Evolutionary conservation across 805 yeast genomes (phyloP).

Genomic region (Teunomyces lycoperdinae): DNA sequence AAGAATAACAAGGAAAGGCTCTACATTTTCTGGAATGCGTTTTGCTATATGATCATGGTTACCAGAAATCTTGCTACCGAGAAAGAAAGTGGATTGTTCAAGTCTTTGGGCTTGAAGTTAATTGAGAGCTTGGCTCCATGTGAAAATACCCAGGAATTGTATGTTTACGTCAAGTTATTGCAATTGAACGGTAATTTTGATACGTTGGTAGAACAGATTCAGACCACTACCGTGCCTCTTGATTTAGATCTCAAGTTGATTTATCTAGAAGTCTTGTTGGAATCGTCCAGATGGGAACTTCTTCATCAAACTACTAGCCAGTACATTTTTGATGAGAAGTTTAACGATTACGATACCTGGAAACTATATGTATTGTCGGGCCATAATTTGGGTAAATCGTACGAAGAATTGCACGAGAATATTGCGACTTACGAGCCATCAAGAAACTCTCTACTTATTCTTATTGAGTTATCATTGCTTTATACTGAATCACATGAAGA

Average conservation of each 20-base stretch:
- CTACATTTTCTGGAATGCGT: constrained; percentile 53
- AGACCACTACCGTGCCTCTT: not conserved
- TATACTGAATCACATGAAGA: constrained; percentile 22
- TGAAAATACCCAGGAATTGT: constrained; percentile 60
- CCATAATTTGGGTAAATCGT: constrained; percentile 27
- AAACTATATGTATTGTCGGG: constrained; percentile 50
- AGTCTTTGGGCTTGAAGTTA: constrained; percentile 58
- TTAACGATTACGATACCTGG: constrained; percentile 83
- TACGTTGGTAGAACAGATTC: not conserved
- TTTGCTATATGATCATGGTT: constrained; percentile 47
- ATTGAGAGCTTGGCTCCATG: constrained; percentile 53
- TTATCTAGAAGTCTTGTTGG: constrained; percentile 46
- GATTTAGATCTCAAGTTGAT: constrained; percentile 65
- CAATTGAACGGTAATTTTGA: constrained; percentile 11
- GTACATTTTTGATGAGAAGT: constrained; percentile 39
- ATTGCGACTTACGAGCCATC: constrained; percentile 34
- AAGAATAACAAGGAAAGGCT: constrained; percentile 26
- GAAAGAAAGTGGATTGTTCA: constrained; percentile 51
- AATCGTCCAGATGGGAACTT: constrained; percentile 39
- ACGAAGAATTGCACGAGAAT: constrained; percentile 26
- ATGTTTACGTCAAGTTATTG: constrained; percentile 53
- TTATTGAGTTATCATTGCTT: constrained; percentile 41
- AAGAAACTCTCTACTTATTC: constrained; percentile 58
- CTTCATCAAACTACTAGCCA: constrained; percentile 39
- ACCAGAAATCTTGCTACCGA: constrained; percentile 29